Conservation (phyloP, 352 stramenopile genomes). For the Globisporangium paroecandrum region DNA sequence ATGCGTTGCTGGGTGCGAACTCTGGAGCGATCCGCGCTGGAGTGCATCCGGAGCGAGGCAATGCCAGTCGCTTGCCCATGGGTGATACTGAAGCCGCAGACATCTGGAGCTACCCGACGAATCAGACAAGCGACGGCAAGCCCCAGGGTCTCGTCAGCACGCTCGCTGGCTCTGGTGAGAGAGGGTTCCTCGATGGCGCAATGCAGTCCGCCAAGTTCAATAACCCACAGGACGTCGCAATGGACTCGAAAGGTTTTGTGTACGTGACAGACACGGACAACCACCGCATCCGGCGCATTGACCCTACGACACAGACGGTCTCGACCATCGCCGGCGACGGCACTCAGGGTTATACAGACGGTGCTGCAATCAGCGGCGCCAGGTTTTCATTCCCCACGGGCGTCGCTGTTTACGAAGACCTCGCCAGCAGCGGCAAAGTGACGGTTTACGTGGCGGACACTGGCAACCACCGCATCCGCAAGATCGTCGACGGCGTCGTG, state of each 20-base stretch:
- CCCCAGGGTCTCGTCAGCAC: slow-evolving; percentile 90
- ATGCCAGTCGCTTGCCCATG: slow-evolving; percentile 16
- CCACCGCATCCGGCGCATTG: slow-evolving; percentile 88
- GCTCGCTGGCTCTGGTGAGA: slow-evolving; percentile 78
- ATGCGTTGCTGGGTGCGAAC: slow-evolving; percentile 88
- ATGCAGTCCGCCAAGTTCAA: slow-evolving; percentile 76
- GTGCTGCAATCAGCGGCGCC: slow-evolving; percentile 29
- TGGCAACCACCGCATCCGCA: slow-evolving; percentile 80
- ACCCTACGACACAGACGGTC: slow-evolving; percentile 39
- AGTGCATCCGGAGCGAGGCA: slow-evolving; percentile 34
- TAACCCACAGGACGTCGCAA: slow-evolving; percentile 86
- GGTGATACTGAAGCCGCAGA: slow-evolving; percentile 54
- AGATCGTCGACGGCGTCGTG: slow-evolving; percentile 61
- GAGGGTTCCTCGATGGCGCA: slow-evolving; percentile 79
- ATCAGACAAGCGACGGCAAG: slow-evolving; percentile 44
- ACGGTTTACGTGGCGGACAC: slow-evolving; percentile 77
- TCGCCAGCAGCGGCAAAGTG: slow-evolving; percentile 20
- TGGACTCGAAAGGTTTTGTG: slow-evolving; percentile 89
- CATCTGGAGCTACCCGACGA: slow-evolving; percentile 54
- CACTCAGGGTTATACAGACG: slow-evolving; percentile 43
- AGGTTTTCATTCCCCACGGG: slow-evolving; percentile 71
- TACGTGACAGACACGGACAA: slow-evolving; percentile 96
- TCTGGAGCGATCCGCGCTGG: slow-evolving; percentile 34
- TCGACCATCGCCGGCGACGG: slow-evolving; percentile 59
- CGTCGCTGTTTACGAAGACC: slow-evolving; percentile 57